Base-by-base conservation (phyloP, 192 early-diverging fungal species). In the Podila epigama region DNA sequence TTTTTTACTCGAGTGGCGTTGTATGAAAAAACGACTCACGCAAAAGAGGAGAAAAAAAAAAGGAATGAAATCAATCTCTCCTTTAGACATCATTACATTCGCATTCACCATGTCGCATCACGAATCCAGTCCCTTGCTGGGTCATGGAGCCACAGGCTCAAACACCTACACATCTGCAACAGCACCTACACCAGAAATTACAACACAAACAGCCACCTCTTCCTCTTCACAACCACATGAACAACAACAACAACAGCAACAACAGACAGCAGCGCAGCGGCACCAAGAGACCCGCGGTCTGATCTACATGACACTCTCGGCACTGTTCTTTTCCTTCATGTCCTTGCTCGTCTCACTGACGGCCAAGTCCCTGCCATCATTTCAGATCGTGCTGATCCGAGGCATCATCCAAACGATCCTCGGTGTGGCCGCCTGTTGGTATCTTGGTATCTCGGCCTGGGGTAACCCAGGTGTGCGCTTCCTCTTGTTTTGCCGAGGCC, bases 341-440 rank as follows among this genome's bases (percentile, higher is more conserved):
- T 91, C 92, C 4, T 81, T 90, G 0, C 85, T 88, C 40, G 92
- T 93, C 67, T 93, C 92, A 52, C 58, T 92, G 15, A 81, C 87
- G 11, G 83, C 87, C 10, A 50, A 81, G 10, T 53, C 55, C 2
- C 86, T 93, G 40, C 89, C 90, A 2, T 86, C 88, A 1, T 85
- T 91, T 4, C 84, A 93, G 69, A 88, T 93, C 15, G 91, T 95
- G 9, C 84, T 95, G 61, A 83, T 87, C 18, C 87, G 92, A 41
- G 91, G 90, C 25, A 60, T 93, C 15, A 63, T 92, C 32, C 93
- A 95, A 68, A 78, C 86, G 1, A 4, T 77, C 6, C 70, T 90
- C 16, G 89, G 89, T 12, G 69, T 91, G 5, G 34, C 86, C 4
- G 83, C 81, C 7, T 92, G 91, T 55, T 51, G 64, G 10, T 82